phyloP scores from a whole-genome alignment of 768 basidiomycete genomes.

The Rhodotorula babjevae region DNA sequence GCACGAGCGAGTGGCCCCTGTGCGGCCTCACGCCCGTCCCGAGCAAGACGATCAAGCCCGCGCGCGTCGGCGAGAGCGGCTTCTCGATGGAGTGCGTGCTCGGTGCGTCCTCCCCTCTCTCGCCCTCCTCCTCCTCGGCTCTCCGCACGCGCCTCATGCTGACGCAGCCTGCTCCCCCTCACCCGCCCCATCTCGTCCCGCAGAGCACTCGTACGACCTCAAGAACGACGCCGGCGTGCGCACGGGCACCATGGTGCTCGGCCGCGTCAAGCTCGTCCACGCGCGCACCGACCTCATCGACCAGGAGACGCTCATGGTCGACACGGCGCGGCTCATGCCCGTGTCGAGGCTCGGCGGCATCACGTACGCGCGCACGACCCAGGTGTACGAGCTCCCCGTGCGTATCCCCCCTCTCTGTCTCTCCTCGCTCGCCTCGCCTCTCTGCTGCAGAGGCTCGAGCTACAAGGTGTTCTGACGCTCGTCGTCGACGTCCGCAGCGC shows the following conservation, averaged over 20 bases:
- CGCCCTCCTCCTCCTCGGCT: no score
- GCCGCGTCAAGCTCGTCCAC: slow-evolving; percentile 47
- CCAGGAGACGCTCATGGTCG: slow-evolving; percentile 27
- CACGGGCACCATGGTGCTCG: slow-evolving; percentile 43
- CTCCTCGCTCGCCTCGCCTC: no score
- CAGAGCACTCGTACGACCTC: slow-evolving; percentile 35
- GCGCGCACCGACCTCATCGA: slow-evolving; percentile 41
- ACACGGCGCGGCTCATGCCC: slow-evolving; percentile 41
- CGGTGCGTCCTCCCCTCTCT: slow-evolving; percentile 18
- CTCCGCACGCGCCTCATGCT: no score
- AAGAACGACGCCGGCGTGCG: slow-evolving; percentile 34
- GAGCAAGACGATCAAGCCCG: slow-evolving; percentile 45
- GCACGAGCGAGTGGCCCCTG: slow-evolving; percentile 47
- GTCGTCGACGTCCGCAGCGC: slow-evolving; percentile 41
- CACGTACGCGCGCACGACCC: slow-evolving; percentile 54
- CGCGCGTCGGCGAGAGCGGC: slow-evolving; percentile 48
- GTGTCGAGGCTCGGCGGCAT: slow-evolving; percentile 56
- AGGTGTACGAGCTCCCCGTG: slow-evolving; percentile 49
- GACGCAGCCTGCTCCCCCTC: no score
- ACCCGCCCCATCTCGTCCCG: no score
- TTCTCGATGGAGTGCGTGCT: slow-evolving; percentile 50
- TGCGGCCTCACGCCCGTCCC: slow-evolving; percentile 38
- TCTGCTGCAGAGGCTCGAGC: no score
- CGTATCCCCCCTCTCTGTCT: background rate
- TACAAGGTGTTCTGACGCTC: background rate